These are phyloP conservation scores for Elsinoe ampelina DNA, from an alignment of 2,329 filamentous ascomycete species.

Conservation along the genomic window DNA sequence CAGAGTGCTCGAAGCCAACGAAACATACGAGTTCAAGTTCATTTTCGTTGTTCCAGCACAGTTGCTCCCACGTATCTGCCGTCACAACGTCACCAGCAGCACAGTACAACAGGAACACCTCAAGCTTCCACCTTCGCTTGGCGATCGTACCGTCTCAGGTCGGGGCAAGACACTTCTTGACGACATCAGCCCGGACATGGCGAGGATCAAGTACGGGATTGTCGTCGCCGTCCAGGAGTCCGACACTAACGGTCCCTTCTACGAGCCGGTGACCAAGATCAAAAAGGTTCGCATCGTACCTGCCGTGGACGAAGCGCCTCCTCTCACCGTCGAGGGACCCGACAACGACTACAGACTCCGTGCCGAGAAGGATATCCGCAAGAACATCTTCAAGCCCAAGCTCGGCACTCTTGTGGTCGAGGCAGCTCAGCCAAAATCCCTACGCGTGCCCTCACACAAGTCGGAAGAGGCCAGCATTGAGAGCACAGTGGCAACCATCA, in stretches of 20 bases:
- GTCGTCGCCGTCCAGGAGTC: constrained; percentile 29
- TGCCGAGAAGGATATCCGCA: constrained; percentile 51
- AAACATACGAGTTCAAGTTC: constrained; percentile 52
- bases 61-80: constrained; percentile 51
- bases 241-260: constrained; percentile 31
- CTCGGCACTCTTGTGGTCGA: constrained; percentile 49
- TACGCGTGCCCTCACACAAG: constrained; percentile 40
- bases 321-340: constrained; percentile 41
- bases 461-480: constrained; percentile 32
- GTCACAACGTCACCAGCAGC: constrained; percentile 42
- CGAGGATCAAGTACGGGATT: constrained; percentile 49
- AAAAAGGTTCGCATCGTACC: constrained; percentile 54
- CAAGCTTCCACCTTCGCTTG: constrained; percentile 52
- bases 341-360: constrained; percentile 43
- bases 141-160: constrained; percentile 38
- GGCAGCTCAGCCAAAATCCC: constrained; percentile 48
- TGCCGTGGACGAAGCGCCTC: constrained; percentile 50
- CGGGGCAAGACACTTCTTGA: constrained; percentile 41
- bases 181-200: constrained; percentile 55
- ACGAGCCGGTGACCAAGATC: constrained; percentile 41
- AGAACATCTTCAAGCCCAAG: constrained; percentile 50
- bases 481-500: constrained; percentile 46
- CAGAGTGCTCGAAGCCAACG: constrained; percentile 45
- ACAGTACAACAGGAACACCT: constrained; percentile 48
- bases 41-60: constrained; percentile 54